Base-by-base conservation (phyloP, 2,329 filamentous ascomycete species). In the Rutstroemia sp. region DNA sequence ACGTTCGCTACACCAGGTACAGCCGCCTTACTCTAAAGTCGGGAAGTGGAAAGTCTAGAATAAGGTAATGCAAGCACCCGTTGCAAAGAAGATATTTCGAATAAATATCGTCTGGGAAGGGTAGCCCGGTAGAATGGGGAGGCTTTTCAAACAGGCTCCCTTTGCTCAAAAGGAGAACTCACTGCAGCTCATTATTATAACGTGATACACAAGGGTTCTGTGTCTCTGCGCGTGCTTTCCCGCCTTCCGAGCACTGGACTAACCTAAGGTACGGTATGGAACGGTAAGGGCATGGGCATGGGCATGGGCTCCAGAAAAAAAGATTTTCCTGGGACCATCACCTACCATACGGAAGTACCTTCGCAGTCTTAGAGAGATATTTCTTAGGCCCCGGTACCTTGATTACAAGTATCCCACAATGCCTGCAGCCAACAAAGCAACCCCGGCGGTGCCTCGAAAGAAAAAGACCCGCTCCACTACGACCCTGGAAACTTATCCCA, bases 131-230 rank as follows among this genome's bases (percentile, higher is more conserved):
- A 34, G 30, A 10, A 34, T 34, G 30, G 30, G 4, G 10, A 12
- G 30, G 30, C 30, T 34, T 34, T 19, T 25, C 19, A 27, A 27
- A 51, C 21, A 51, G 51, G 47, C 53, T 38, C 53, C 23, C 39
- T 56, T 56, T 54, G 34, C 44, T 39, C 39, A 45, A 51, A 44
- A 39, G 52, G 19, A 48, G 41, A 56, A 44, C 34, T 51, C 21
- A 41, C 41, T 44, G 17, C 21, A 44, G 46, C 30, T 21, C 37
- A 51, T 55, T 58, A 57, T 53, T 59, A 64, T 62, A 65, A 64
- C 60, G 63, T 64, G 63, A 63, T 65, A 54, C 47, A 55, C 61
- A 59, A 54, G 62, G 64, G 56, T 53, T 42, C 27, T 41, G 39
- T 41, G n/a, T 37, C 30, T 34, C 30, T 55, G 52, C 56, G 56